These are phyloP conservation scores for Candida oleophila DNA, from an alignment of 805 yeast genomes.

Conservation along the genomic window DNA sequence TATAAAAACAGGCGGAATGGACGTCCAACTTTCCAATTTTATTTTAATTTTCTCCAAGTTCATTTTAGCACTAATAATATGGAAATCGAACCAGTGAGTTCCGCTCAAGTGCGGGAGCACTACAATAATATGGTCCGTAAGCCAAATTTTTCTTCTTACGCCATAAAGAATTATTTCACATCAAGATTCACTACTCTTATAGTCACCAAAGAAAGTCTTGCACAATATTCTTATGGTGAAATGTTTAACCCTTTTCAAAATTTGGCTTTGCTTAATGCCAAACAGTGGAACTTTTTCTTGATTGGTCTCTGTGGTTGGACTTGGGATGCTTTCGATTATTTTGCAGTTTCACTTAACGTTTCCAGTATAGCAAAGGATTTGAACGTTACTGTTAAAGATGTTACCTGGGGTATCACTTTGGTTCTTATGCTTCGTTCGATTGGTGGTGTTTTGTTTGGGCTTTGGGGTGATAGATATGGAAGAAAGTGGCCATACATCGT, in stretches of 20 bases:
- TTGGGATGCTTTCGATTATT: constrained; percentile 66
- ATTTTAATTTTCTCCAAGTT: too few relatives aligned
- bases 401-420: constrained; percentile 67
- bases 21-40: neutral
- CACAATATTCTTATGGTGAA: constrained; percentile 33
- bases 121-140: constrained; percentile 23
- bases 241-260: constrained; percentile 65
- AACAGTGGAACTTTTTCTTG: constrained; percentile 56
- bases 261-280: constrained; percentile 44
- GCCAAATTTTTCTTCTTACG: constrained; percentile 25
- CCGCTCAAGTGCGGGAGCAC: constrained; percentile 14
- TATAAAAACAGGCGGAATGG: neutral
- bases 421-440: constrained; percentile 68
- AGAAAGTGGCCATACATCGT: constrained; percentile 56
- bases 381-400: constrained; percentile 44
- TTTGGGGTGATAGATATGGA: constrained; percentile 58
- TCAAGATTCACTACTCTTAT: constrained; percentile 51
- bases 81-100: constrained; percentile 9
- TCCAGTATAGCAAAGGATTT: constrained; percentile 46
- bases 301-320: constrained; percentile 61
- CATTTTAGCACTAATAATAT: too few relatives aligned
- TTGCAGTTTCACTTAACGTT: constrained; percentile 54
- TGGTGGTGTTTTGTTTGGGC: constrained; percentile 63
- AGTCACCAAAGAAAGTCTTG: constrained; percentile 44
- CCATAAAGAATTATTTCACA: constrained; percentile 35